A percentile compares a stretch with the other conserved stretches of the same genome.
Conservation (phyloP, 2,329 filamentous ascomycete species). For the Penicillium griseofulvum region DNA sequence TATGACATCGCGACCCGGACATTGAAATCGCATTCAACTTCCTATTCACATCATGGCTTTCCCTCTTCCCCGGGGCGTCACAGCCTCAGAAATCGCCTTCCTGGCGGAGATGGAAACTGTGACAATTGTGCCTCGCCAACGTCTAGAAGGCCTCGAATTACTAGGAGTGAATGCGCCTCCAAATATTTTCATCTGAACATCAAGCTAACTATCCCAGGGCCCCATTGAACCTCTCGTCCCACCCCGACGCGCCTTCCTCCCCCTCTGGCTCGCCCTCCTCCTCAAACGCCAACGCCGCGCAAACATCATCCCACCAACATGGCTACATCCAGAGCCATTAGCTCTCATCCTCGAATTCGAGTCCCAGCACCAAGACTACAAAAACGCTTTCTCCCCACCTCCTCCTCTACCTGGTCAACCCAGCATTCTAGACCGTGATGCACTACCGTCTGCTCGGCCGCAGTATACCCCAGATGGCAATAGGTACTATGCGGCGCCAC, state of each 20-base stretch:
- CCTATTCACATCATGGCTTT: constrained; percentile 53
- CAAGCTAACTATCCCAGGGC: constrained; percentile 56
- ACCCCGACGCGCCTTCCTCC: constrained; percentile 73
- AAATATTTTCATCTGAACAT: background rate
- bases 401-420: constrained; percentile 61
- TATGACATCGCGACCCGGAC: background rate
- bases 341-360: constrained; percentile 76
- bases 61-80: constrained; percentile 64
- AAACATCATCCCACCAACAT: constrained; percentile 87
- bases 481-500: constrained; percentile 56
- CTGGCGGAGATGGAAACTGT: constrained; percentile 97
- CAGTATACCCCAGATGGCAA: constrained; percentile 41
- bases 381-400: constrained; percentile 72
- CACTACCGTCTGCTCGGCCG: constrained; percentile 23
- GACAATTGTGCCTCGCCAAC: constrained; percentile 86
- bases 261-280: constrained; percentile 91
- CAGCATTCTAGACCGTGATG: constrained; percentile 25
- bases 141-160: constrained; percentile 79
- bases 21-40: background rate
- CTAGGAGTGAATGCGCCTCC: constrained; percentile 63
- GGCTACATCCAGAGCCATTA: constrained; percentile 77
- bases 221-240: constrained; percentile 73
- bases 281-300: constrained; percentile 91
- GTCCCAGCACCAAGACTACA: constrained; percentile 61
- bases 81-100: constrained; percentile 86